These are phyloP conservation scores for Sporothrix pseudoabietina DNA, from an alignment of 2,329 filamentous ascomycete species.

Conservation along the genomic window DNA sequence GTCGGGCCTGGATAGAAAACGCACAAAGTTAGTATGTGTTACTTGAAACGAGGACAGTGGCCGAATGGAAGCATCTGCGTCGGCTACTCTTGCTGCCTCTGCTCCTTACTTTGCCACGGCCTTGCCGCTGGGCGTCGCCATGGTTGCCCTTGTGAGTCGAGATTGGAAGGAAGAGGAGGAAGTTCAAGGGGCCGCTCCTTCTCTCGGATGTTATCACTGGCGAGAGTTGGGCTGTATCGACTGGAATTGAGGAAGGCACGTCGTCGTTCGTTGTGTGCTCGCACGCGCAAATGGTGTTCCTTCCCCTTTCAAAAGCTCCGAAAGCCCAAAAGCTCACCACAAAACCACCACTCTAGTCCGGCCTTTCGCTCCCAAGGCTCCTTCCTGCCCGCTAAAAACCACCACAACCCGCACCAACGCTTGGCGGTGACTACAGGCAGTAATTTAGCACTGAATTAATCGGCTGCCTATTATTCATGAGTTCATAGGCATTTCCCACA, in stretches of 20 bases:
- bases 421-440: conserved; percentile 33
- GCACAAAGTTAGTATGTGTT: background rate
- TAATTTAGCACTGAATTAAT: background rate
- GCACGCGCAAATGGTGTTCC: conserved; percentile 6
- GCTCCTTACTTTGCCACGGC: conserved; percentile 42
- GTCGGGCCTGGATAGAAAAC: background rate
- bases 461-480: background rate
- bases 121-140: conserved; percentile 42
- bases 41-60: background rate
- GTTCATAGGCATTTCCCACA: background rate
- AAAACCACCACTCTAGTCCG: background rate
- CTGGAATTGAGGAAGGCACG: background rate
- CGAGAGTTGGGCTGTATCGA: background rate
- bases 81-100: background rate
- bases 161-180: too few species aligned
- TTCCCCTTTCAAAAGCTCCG: conserved; percentile 1
- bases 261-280: conserved; percentile 3
- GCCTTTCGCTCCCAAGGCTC: background rate
- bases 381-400: background rate
- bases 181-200: background rate
- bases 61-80: background rate
- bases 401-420: conserved; percentile 4
- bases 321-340: conserved; percentile 22
- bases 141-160: background rate
- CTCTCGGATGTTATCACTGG: background rate